These are phyloP conservation scores for Panellus pusillus DNA, from an alignment of 768 basidiomycete species.

Conservation along the genomic window DNA sequence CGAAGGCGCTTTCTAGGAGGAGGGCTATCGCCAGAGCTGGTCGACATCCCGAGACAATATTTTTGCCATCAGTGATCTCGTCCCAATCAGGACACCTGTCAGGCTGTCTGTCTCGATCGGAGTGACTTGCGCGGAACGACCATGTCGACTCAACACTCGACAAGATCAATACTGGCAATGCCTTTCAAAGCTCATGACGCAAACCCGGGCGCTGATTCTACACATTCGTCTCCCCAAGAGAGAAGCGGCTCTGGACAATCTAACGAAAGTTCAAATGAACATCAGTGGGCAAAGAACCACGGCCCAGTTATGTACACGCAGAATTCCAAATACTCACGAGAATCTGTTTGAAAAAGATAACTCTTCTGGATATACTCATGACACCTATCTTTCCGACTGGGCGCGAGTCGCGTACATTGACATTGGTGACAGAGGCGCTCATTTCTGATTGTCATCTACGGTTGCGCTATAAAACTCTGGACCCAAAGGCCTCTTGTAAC, in stretches of 20 bases:
- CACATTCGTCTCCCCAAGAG: neutral
- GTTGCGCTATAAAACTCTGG: conserved; percentile 11
- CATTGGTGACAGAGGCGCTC: neutral
- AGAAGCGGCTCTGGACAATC: neutral
- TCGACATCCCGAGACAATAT: conserved; percentile 2
- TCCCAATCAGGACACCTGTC: neutral
- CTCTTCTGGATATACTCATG: too few species aligned
- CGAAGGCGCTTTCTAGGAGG: conserved; percentile 57
- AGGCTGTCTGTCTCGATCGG: too few species aligned
- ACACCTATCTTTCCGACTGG: too few species aligned
- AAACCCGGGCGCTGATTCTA: conserved; percentile 18
- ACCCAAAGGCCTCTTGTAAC: neutral
- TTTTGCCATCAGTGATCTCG: neutral
- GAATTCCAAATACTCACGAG: too few species aligned
- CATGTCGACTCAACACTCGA: too few species aligned
- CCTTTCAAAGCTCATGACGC: conserved; percentile 7
- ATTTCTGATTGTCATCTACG: neutral
- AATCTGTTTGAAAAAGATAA: too few species aligned
- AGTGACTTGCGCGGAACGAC: too few species aligned
- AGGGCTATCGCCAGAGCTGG: conserved; percentile 24
- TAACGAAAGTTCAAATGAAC: too few species aligned
- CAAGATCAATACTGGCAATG: neutral
- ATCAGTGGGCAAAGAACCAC: too few species aligned
- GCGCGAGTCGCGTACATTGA: too few species aligned
- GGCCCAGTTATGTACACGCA: too few species aligned